Evolutionary conservation across 1,284 basidiomycete genomes (phyloP).

Genomic region (Austropuccinia psidii): DNA sequence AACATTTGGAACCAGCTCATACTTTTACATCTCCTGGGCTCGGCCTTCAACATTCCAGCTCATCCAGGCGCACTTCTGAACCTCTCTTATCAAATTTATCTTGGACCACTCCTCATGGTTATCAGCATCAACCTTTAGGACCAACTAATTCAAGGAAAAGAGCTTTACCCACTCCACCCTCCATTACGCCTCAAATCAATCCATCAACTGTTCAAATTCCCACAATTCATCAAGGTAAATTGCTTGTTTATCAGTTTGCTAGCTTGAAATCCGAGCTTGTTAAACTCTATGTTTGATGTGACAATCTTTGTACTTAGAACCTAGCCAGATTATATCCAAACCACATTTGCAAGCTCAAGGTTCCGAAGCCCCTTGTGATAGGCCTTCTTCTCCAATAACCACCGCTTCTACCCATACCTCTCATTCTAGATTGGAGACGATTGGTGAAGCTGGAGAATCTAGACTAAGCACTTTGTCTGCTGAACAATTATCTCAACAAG

Average conservation of each 20-base stretch:
- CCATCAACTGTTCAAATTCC: background rate
- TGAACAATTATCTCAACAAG: conserved; percentile 1
- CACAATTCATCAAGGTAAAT: too few species aligned
- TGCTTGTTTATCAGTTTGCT: too few species aligned
- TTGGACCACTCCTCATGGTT: background rate
- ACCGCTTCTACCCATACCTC: too few species aligned
- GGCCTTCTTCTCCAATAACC: too few species aligned
- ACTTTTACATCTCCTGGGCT: background rate
- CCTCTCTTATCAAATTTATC: conserved; percentile 1
- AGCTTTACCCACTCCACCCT: conserved; percentile 25
- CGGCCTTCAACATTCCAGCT: background rate
- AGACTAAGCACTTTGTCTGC: conserved; percentile 42
- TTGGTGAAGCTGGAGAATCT: conserved; percentile 45
- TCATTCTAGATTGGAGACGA: conserved; percentile 41
- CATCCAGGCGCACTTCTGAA: conserved; percentile 14
- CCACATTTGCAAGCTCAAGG: too few species aligned
- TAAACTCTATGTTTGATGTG: too few species aligned
- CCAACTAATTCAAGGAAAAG: background rate
- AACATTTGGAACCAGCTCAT: too few species aligned
- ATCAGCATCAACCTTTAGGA: background rate
- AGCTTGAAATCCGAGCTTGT: too few species aligned
- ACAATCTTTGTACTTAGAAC: too few species aligned
- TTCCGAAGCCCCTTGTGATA: too few species aligned
- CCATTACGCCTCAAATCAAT: background rate
- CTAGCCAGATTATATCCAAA: too few species aligned